Base-by-base conservation (phyloP, 2,329 filamentous ascomycete genomes). In the Canariomyces notabilis region DNA sequence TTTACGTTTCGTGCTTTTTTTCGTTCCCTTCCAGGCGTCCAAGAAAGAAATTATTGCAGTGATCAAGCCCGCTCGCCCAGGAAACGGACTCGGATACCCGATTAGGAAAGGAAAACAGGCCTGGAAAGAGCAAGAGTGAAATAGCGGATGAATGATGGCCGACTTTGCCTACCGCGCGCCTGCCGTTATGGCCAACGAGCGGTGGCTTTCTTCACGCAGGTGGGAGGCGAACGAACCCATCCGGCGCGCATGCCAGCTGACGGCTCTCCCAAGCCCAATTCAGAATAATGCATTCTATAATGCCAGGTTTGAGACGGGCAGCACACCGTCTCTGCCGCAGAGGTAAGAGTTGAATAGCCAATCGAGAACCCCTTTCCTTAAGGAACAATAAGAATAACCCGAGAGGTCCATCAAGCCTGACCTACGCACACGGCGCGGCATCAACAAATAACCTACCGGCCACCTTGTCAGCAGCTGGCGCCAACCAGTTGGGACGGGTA, bases 161-260 rank as follows among this genome's bases (percentile, higher is more conserved):
- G 69, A 74, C 44, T 67, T 71, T 66, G 64, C 68, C 52, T 76
- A 75, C 63, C 70, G 68, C 60, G 66, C 63, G 52, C 60, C 72
- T 55, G 61, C 72, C 57, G 64, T 65, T 58, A 67, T 69, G 62
- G 64, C 71, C 51, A 69, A 67, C 62, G 68, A 72, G 56, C 67
- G 72, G 48, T 77, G 75, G 75, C 69, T 70, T 54, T 61, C 71
- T 53, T 65, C 70, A 55, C 73, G 71, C 65, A 79, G 74, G 75
- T 79, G 71, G 70, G 73, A 64, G 61, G 51, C 48, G 20, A 50
- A 44, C 42, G 45, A 55, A 33, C 35, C 42, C 37, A 36, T 43
- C 46, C 44, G 29, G 46, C 46, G 37, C 21, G 33, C 37, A 49
- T 40, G 42, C 48, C 50, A 52, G 51, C 53, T 55, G 51, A 55